Evolutionary conservation across 176 grass and related monocot genomes (phyloP).

Genomic region (Puya raimondii): DNA sequence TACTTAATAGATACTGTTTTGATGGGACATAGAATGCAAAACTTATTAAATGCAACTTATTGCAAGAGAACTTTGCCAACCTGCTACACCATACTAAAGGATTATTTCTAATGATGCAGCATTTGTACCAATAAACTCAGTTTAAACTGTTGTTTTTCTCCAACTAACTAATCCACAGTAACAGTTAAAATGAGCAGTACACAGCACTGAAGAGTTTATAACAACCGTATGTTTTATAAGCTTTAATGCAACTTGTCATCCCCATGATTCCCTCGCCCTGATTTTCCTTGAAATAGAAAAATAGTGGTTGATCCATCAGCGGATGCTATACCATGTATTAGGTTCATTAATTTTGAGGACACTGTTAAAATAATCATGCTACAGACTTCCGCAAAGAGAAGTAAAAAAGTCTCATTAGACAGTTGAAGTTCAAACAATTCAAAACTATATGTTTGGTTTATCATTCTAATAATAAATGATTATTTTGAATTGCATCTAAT

Average conservation of each 20-base stretch:
- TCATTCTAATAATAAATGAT: background rate
- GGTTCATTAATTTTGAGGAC: background rate
- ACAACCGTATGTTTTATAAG: background rate
- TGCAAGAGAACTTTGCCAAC: background rate
- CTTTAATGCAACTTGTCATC: background rate
- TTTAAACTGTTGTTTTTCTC: background rate
- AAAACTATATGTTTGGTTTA: too few relatives aligned
- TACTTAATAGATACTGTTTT: background rate
- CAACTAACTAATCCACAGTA: background rate
- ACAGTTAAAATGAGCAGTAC: background rate
- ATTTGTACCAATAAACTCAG: background rate
- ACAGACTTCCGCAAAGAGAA: background rate
- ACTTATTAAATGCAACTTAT: too few relatives aligned
- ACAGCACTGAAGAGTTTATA: background rate
- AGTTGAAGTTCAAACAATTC: background rate
- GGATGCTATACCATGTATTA: background rate
- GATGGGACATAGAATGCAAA: background rate
- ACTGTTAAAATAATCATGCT: background rate
- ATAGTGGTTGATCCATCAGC: background rate
- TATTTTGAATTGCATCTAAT: background rate
- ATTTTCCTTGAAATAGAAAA: background rate
- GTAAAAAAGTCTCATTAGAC: background rate
- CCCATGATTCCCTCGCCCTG: background rate
- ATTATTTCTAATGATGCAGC: background rate
- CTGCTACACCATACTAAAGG: background rate